phyloP scores from a whole-genome alignment of 768 basidiomycete genomes.

The Termitomyces sp. region DNA sequence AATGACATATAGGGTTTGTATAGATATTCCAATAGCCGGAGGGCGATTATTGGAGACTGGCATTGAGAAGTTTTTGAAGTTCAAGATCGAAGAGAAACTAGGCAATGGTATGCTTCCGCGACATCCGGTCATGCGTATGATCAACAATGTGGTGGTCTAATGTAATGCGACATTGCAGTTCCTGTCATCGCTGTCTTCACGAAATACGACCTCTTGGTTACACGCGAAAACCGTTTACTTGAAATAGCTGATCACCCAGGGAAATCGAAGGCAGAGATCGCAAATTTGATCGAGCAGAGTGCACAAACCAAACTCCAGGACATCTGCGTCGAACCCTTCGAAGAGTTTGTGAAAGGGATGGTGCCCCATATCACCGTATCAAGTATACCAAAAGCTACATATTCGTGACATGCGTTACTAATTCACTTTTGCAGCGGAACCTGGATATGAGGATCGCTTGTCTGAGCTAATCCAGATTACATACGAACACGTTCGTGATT shows the following conservation, averaged over 20 bases:
- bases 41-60: conserved; percentile 20
- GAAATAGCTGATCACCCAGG: conserved; percentile 1
- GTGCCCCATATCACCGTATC: conserved; percentile 11
- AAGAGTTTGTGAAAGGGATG: not conserved
- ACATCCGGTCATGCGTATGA: too few species aligned
- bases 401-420: not conserved
- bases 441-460: conserved; percentile 6
- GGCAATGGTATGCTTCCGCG: conserved; percentile 10
- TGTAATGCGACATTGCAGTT: conserved; percentile 13
- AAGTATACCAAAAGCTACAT: not conserved
- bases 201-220: conserved; percentile 23
- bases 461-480: conserved; percentile 9
- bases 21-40: conserved; percentile 21
- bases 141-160: not conserved
- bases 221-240: conserved; percentile 1
- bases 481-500: conserved; percentile 10
- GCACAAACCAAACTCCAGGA: not conserved
- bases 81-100: conserved; percentile 8
- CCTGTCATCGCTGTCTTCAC: conserved; percentile 29
- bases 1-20: conserved; percentile 21
- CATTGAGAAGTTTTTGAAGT: conserved; percentile 19
- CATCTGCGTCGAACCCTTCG: conserved; percentile 4
- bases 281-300: not conserved
- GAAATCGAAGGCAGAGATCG: not conserved
- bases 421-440: not conserved